Evolutionary conservation across 352 stramenopile genomes (phyloP), one percentile per base, ranked within the genome.

Genomic region (Sclerospora graminicola): DNA sequence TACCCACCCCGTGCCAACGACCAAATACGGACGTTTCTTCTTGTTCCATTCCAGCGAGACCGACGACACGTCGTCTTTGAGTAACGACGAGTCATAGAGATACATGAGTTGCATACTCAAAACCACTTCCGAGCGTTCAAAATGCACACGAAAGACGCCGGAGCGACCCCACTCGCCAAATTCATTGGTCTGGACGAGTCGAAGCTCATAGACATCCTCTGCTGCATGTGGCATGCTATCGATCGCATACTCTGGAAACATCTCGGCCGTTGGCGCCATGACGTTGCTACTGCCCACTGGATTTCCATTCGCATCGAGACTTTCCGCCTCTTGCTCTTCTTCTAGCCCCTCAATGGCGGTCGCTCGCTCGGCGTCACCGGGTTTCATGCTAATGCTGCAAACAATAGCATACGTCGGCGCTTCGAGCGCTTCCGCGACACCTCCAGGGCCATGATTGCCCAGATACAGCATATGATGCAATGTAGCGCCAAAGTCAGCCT

Each of bases 61-160:
- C 15, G 78, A 83, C 10, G 63, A 63, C 13, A 87, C 64, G 18
- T 89, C 73, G 13, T 81, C 69, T 18, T 81, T 81, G 60, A 92
- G 68, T 4, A 89, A 49, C 9, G 81, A 84, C 14, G 76, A 84
- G 51, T 92, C 81, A 37, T 83, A 88, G 9, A 92, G 42, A 21
- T 92, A 90, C 78, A 92, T 89, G 35, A 92, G 56, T 36, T 88
- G 82, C 23, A 92, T 58, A 16, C 69, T 88, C n/a, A 92, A 44
- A 11, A 92, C 78, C 13, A 90, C 76, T 50, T 92, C 81, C 41
- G 82, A 84, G 2, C 81, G 69, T 37, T 92, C 80, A 63, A 92
- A 90, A 41, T 84, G 71, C 26, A 90, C 70, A 14, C 73, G 76
- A 41, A 92, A 92, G 19, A 92, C 81, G 11, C 81, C 74, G 18